Evolutionary conservation across 139 green algal species (phyloP), one percentile per base, ranked within the genome.

Genomic region (Asterochloris sp.): DNA sequence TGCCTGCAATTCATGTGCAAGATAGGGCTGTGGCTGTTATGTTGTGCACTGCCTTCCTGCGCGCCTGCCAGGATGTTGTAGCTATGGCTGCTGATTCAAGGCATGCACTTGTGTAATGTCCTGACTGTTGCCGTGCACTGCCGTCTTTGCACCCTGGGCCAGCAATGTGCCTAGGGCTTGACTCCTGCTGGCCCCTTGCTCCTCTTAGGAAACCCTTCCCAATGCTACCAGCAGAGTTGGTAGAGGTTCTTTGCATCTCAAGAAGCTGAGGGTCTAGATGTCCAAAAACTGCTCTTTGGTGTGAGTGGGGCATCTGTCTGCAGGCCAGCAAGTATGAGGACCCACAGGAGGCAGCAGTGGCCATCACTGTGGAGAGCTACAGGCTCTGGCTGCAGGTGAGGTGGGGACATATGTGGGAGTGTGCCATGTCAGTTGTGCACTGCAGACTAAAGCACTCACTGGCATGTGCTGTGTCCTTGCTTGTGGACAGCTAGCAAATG

Each of bases 291-390:
- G 16, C 74, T 26, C 11, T 26, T n/a, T 64, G 17, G 27, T 79
- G 29, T 79, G 27, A 63, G 12, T 64, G 13, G 12, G 60, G 26
- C 13, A 27, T 80, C 12, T 82, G 26, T 68, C 11, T 69, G 11
- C 86, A 92, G 87, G 85, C 89, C 23, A 82, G 77, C 47, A 88
- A 89, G 78, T 91, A 91, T 81, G 87, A 91, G 16, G 91, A 95
- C 83, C 88, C 90, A 0, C 89, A 95, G 62, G 89, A 95, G 64
- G 95, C 96, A 11, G 92, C 87, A 61, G 61, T 93, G 66, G 90
- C 88, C 0, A 88, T 98, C 14, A 91, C 95, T 0, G 87, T 88
- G 12, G 91, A 96, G 85, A 90, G 91, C 28, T 98, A 98, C 87
- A 89, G 91, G 29, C 85, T 93, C 64, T 98, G 96, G 96, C 76